phyloP scores from a whole-genome alignment of 2,329 filamentous ascomycete species.

The Emergomyces pasteurianus region DNA sequence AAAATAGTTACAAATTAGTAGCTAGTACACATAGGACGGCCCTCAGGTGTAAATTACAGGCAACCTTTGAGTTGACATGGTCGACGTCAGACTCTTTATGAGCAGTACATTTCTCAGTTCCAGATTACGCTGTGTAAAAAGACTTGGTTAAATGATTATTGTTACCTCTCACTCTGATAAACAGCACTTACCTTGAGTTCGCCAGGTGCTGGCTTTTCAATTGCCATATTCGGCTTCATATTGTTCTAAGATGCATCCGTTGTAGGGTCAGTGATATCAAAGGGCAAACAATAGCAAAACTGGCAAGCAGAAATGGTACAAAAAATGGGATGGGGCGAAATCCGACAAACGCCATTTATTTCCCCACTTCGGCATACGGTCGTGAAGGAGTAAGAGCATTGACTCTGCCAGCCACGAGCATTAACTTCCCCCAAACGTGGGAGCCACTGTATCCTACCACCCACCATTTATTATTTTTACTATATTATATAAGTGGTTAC shows the following conservation, averaged over 20 bases:
- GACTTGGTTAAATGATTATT: not conserved
- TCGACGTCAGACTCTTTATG: not conserved
- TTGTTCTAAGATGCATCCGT: not conserved
- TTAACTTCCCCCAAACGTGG: not conserved
- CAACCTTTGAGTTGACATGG: not conserved
- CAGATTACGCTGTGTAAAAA: not conserved
- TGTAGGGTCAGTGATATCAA: not conserved
- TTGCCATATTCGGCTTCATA: not conserved
- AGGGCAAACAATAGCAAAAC: not conserved
- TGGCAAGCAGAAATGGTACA: not conserved
- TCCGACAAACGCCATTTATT: not conserved
- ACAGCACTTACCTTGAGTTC: not conserved
- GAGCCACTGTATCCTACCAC: not conserved
- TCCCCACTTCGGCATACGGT: not conserved
- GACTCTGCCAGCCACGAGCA: not conserved
- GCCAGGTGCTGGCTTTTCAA: not conserved
- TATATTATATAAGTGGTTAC: not conserved
- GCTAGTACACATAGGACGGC: not conserved
- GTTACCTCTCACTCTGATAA: not conserved
- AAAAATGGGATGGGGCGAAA: not conserved
- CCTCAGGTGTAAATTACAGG: not conserved
- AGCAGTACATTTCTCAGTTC: not conserved
- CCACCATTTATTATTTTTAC: not conserved
- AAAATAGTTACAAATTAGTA: not conserved
- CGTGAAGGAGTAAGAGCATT: not conserved